phyloP scores from a whole-genome alignment of 2,329 filamentous ascomycete genomes.

The Teratosphaeria nubilosa region DNA sequence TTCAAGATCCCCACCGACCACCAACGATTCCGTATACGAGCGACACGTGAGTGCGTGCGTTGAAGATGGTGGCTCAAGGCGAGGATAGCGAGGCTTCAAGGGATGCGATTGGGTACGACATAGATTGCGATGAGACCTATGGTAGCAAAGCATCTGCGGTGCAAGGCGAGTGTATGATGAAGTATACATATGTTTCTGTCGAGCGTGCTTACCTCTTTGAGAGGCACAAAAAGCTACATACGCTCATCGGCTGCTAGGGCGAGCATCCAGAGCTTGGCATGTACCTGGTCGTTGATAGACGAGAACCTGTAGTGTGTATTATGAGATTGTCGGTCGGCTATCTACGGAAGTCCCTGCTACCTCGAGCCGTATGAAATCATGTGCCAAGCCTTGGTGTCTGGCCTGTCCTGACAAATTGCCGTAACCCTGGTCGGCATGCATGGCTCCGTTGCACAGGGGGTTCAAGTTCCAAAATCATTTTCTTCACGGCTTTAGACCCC shows the following conservation, averaged over 20 bases:
- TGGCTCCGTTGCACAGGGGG: too few species aligned
- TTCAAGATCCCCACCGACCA: background rate
- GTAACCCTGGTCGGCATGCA: too few species aligned
- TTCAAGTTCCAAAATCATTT: too few species aligned
- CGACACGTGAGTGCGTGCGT: background rate
- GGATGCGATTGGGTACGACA: background rate
- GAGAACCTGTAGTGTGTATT: background rate
- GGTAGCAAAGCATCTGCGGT: background rate
- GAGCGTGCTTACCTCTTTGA: background rate
- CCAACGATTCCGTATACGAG: background rate
- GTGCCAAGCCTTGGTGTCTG: background rate
- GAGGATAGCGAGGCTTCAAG: background rate
- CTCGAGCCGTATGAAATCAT: background rate
- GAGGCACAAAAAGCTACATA: background rate
- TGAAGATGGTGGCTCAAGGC: background rate
- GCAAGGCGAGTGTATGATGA: background rate
- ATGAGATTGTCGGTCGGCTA: background rate
- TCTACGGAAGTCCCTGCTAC: background rate
- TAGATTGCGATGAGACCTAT: background rate
- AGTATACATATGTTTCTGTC: constrained; percentile 2
- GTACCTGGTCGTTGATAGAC: background rate
- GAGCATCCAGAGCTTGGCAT: background rate
- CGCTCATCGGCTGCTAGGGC: background rate
- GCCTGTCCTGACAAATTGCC: too few species aligned
- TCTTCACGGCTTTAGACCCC: too few species aligned